A percentile compares a stretch with the other conserved stretches of the same genome.
These are phyloP conservation scores for Zymoseptoria passerinii DNA, from an alignment of 2,329 filamentous ascomycete genomes.

Conservation along the genomic window DNA sequence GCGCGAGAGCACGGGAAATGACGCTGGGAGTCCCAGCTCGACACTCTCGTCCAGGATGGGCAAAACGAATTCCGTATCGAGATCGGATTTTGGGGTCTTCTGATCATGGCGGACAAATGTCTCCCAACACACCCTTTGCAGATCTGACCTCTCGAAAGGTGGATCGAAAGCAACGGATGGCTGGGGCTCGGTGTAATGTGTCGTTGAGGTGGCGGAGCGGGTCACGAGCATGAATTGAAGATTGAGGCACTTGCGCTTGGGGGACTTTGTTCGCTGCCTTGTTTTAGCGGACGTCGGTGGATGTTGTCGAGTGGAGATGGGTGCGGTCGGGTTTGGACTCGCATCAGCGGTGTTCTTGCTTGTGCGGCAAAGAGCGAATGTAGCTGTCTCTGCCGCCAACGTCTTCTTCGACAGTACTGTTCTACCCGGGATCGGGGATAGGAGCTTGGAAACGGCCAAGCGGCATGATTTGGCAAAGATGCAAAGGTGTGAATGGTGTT, in stretches of 20 bases:
- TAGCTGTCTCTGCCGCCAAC: background rate
- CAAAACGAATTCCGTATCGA: background rate
- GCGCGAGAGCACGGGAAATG: background rate
- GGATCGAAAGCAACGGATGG: background rate
- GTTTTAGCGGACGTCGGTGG: background rate
- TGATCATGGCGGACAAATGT: background rate
- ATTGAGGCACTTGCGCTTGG: background rate
- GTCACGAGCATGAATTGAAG: background rate
- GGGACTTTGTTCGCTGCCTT: background rate
- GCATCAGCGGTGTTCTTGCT: background rate
- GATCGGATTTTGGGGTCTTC: background rate
- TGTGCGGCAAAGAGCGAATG: background rate
- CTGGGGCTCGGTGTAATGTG: background rate
- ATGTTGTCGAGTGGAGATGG: too few species aligned
- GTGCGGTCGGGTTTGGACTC: too few species aligned
- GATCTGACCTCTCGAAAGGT: background rate
- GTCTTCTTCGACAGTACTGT: background rate
- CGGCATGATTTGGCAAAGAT: too few species aligned
- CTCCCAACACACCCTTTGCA: background rate
- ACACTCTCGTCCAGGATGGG: background rate
- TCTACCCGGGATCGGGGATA: background rate
- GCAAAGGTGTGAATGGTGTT: too few species aligned
- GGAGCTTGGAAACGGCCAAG: too few species aligned
- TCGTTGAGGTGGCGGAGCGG: background rate
- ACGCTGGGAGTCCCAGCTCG: background rate